Percentiles rank a stretch among this genome's conserved stretches.
Evolutionary conservation across 1,284 basidiomycete species (phyloP).

Genomic region (Pyrrhoderma lamaoense): DNA sequence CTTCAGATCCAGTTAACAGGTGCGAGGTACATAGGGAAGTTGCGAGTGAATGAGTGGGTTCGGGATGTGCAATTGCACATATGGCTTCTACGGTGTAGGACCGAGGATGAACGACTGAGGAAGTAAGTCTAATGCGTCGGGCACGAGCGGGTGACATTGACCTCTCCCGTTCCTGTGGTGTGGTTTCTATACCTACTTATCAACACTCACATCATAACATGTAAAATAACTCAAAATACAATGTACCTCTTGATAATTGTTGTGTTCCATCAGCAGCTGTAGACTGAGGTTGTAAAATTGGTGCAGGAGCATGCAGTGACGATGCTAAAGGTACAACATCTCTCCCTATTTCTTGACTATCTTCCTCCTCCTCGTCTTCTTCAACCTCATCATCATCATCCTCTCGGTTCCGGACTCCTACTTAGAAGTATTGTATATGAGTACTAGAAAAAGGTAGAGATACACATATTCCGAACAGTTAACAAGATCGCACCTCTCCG

Average conservation of each 20-base stretch:
- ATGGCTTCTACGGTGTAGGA: slow-evolving; percentile 88
- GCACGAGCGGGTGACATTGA: slow-evolving; percentile 57
- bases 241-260: slow-evolving; percentile 17
- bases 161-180: slow-evolving; percentile 33
- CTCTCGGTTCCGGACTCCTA: slow-evolving; percentile 27
- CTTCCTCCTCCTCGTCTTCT: slow-evolving; percentile 23
- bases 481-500: slow-evolving; percentile 19
- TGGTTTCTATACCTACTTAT: slow-evolving; percentile 13
- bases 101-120: slow-evolving; percentile 31
- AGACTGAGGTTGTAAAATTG: slow-evolving; percentile 1
- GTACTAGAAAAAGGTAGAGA: too few relatives aligned
- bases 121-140: slow-evolving; percentile 31
- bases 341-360: slow-evolving; percentile 18
- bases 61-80: slow-evolving; percentile 85
- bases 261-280: neutral
- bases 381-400: slow-evolving; percentile 27
- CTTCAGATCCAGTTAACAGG: slow-evolving; percentile 85
- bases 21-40: slow-evolving; percentile 85
- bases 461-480: slow-evolving; percentile 5
- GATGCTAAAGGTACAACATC: slow-evolving; percentile 21
- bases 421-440: too few relatives aligned
- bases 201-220: neutral
- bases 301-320: slow-evolving; percentile 23
- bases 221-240: neutral
- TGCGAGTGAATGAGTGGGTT: slow-evolving; percentile 80